Evolutionary conservation across 352 stramenopile genomes (phyloP).

Genomic region (Phytophthora podocarpi): DNA sequence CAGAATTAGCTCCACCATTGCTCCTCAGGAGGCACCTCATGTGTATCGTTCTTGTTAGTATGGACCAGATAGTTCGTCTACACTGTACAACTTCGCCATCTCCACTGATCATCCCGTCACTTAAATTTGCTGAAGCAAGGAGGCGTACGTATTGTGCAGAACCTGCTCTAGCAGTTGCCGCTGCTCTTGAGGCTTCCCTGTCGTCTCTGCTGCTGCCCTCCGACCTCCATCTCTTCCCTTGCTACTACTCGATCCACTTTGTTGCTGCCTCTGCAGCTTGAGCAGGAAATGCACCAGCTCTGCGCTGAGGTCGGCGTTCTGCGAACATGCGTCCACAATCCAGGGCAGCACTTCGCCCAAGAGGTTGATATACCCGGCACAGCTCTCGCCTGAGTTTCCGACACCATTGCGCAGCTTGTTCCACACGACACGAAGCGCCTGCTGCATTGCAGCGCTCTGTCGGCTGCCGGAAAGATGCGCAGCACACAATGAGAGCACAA

Average conservation of each 20-base stretch:
- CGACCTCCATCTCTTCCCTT: constrained; percentile 16
- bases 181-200: constrained; percentile 34
- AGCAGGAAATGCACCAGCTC: constrained; percentile 73
- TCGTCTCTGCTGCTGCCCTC: constrained; percentile 14
- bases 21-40: background rate
- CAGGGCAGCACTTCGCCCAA: constrained; percentile 52
- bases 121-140: constrained; percentile 46
- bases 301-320: constrained; percentile 56
- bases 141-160: constrained; percentile 41
- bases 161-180: constrained; percentile 40
- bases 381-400: constrained; percentile 31
- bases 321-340: constrained; percentile 51
- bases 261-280: constrained; percentile 64
- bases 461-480: constrained; percentile 39
- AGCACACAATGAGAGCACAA: constrained; percentile 59
- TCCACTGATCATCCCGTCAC: background rate
- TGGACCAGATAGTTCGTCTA: constrained; percentile 1
- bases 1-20: constrained; percentile 27
- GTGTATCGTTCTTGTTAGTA: constrained; percentile 8
- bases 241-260: constrained; percentile 22
- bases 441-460: constrained; percentile 49
- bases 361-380: constrained; percentile 34
- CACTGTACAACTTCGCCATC: background rate
- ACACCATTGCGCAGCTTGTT: constrained; percentile 59
- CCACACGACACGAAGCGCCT: constrained; percentile 60